Percentiles rank a stretch among this genome's conserved stretches.
These are phyloP conservation scores for Didymella lethalis DNA, from an alignment of 2,329 filamentous ascomycete species.

Conservation along the genomic window DNA sequence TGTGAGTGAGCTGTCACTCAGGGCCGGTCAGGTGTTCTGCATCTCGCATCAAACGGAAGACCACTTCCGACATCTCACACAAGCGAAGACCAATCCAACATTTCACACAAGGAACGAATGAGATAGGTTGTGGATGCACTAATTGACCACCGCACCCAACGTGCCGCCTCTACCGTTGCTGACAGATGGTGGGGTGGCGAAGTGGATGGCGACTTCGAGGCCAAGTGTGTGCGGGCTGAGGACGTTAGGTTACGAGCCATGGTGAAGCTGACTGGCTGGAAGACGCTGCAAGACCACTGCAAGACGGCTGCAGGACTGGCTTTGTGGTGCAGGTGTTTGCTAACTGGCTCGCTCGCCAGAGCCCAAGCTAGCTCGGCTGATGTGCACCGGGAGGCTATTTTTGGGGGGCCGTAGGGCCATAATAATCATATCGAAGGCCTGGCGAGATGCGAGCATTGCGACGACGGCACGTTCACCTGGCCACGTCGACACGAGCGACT, in stretches of 20 bases:
- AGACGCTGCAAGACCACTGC: background rate
- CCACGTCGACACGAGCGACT: background rate
- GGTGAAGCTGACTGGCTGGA: background rate
- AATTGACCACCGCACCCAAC: background rate
- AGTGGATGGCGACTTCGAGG: slow-evolving; percentile 1
- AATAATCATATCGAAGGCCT: background rate
- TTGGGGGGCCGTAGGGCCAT: slow-evolving; percentile 5
- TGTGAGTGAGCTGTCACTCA: too few species aligned
- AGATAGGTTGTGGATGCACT: background rate
- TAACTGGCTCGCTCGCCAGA: background rate
- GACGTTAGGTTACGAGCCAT: background rate
- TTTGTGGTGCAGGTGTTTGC: background rate
- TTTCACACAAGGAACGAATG: background rate
- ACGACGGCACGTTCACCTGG: background rate
- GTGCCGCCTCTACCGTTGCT: background rate
- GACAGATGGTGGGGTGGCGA: background rate
- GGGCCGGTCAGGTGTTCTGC: too few species aligned
- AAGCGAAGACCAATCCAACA: too few species aligned
- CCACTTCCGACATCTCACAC: too few species aligned
- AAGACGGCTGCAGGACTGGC: background rate
- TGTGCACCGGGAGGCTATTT: slow-evolving; percentile 20
- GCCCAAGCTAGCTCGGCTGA: slow-evolving; percentile 8
- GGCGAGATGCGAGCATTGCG: slow-evolving; percentile 8
- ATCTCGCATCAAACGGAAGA: too few species aligned
- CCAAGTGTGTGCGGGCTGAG: background rate